Evolutionary conservation across 257 asterid species (phyloP).

Genomic region (Gentiana straminea): DNA sequence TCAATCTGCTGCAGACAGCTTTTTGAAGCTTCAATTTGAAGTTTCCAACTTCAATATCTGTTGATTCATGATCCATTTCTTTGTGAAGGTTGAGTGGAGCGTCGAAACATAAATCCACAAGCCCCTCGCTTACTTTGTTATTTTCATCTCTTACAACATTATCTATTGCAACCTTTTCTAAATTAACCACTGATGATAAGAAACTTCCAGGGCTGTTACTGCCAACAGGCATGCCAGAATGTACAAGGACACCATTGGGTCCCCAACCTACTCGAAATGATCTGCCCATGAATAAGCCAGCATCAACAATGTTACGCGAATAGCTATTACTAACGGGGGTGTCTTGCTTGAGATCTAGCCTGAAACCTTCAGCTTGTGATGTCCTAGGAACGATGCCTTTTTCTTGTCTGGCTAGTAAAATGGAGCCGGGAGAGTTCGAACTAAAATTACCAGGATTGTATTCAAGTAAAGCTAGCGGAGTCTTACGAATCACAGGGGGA

Average conservation of each 20-base stretch:
- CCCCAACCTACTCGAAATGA: conserved; percentile 99
- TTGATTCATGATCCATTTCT: conserved; percentile 55
- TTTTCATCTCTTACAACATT: conserved; percentile 59
- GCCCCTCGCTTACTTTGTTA: conserved; percentile 51
- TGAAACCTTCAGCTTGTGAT: conserved; percentile 60
- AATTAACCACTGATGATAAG: conserved; percentile 65
- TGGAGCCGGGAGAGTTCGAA: conserved; percentile 55
- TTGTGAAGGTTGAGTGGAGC: conserved; percentile 75
- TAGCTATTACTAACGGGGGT: conserved; percentile 60
- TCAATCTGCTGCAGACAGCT: conserved; percentile 48
- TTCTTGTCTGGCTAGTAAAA: conserved; percentile 71
- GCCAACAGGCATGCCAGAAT: conserved; percentile 85
- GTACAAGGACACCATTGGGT: conserved; percentile 86
- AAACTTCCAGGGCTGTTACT: conserved; percentile 28
- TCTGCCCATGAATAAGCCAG: conserved; percentile 97
- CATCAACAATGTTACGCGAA: conserved; percentile 76
- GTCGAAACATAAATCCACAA: conserved; percentile 57
- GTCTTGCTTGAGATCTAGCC: conserved; percentile 45
- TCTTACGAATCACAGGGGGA: conserved; percentile 54
- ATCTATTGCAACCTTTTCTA: conserved; percentile 86
- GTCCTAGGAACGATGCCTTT: conserved; percentile 44
- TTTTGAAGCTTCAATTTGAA: conserved; percentile 64
- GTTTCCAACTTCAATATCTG: conserved; percentile 44
- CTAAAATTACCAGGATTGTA: conserved; percentile 61
- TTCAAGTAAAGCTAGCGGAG: conserved; percentile 80